Conservation (phyloP, 2,329 filamentous ascomycete genomes). For the Coniosporium tulheliwenetii region DNA sequence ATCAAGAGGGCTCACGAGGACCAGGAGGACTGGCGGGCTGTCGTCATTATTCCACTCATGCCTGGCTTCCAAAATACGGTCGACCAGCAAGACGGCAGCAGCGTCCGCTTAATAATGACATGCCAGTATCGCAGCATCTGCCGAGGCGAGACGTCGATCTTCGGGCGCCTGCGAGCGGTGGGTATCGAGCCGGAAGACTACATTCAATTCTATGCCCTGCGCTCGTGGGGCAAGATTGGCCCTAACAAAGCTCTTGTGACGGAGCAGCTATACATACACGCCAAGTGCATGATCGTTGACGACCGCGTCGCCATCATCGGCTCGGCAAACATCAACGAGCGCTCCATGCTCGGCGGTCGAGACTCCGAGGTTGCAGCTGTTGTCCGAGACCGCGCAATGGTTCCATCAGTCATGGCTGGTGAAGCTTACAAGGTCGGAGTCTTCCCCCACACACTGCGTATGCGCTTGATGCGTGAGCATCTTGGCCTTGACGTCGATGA, state of each 20-base stretch:
- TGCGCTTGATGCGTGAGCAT: slow-evolving; percentile 93
- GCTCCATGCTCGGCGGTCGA: slow-evolving; percentile 80
- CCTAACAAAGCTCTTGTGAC: slow-evolving; percentile 71
- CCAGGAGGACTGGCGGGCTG: slow-evolving; percentile 76
- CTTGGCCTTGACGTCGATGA: slow-evolving; percentile 90
- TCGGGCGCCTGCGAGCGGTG: slow-evolving; percentile 61
- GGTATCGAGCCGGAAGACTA: slow-evolving; percentile 90
- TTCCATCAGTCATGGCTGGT: slow-evolving; percentile 82
- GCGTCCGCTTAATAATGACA: slow-evolving; percentile 88
- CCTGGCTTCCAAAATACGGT: slow-evolving; percentile 98
- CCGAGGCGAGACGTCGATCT: slow-evolving; percentile 81
- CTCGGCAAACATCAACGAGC: slow-evolving; percentile 96
- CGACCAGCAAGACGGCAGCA: slow-evolving; percentile 83
- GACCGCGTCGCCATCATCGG: slow-evolving; percentile 88
- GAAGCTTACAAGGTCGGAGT: slow-evolving; percentile 77
- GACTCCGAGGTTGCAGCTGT: slow-evolving; percentile 88
- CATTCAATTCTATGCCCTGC: slow-evolving; percentile 84
- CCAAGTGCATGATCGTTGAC: slow-evolving; percentile 92
- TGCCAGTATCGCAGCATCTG: slow-evolving; percentile 96
- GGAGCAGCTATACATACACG: slow-evolving; percentile 95
- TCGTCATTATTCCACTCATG: slow-evolving; percentile 86
- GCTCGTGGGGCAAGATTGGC: slow-evolving; percentile 85
- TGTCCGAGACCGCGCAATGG: slow-evolving; percentile 83
- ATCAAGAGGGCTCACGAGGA: slow-evolving; percentile 74
- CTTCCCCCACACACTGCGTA: slow-evolving; percentile 82